These are phyloP conservation scores for Suillus sp. DNA, from an alignment of 768 basidiomycete genomes.

Conservation along the genomic window DNA sequence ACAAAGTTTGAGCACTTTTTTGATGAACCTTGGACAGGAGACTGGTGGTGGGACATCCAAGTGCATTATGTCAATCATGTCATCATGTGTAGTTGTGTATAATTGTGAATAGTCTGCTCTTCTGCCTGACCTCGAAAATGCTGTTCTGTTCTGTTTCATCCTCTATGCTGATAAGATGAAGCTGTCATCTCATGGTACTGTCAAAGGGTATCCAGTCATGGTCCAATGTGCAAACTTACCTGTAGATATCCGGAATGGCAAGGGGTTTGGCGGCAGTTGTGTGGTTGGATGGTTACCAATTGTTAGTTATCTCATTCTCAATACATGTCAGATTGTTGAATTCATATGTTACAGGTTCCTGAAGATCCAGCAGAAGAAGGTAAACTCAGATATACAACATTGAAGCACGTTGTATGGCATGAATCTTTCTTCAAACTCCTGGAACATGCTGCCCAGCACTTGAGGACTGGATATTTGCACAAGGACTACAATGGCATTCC, in stretches of 20 bases:
- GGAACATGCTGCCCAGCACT: conserved; percentile 22
- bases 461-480: conserved; percentile 24
- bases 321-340: too few relatives aligned
- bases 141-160: conserved; percentile 12
- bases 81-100: neutral
- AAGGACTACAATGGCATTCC: conserved; percentile 32
- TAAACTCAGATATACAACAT: conserved; percentile 33
- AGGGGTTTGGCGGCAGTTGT: conserved; percentile 19
- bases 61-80: conserved; percentile 19
- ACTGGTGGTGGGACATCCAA: conserved; percentile 40
- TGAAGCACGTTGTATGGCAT: conserved; percentile 44
- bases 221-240: conserved; percentile 23
- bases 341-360: conserved; percentile 25
- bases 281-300: conserved; percentile 25
- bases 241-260: conserved; percentile 18
- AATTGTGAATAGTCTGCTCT: conserved; percentile 4
- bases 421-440: conserved; percentile 36
- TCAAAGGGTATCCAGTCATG: conserved; percentile 27
- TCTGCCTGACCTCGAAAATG: conserved; percentile 7
- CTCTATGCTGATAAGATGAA: conserved; percentile 25
- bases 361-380: conserved; percentile 34
- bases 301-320: conserved; percentile 5
- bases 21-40: conserved; percentile 40
- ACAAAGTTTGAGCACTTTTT: conserved; percentile 27
- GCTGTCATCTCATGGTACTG: conserved; percentile 17